These are phyloP conservation scores for Lachnellula subtilissima DNA, from an alignment of 2,329 filamentous ascomycete species.

Conservation along the genomic window DNA sequence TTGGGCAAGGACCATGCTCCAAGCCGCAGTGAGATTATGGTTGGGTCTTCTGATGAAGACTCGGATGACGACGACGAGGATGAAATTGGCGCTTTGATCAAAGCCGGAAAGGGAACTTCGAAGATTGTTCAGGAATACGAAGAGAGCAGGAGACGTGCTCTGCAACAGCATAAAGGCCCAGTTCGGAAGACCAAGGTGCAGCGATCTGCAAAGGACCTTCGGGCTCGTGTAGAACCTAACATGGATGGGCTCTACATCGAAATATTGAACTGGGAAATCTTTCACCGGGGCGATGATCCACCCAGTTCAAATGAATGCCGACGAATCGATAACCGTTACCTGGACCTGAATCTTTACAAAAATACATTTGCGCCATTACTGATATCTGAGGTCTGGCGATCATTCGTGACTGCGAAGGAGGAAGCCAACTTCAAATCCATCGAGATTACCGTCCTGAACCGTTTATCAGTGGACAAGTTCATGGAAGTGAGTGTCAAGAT, in stretches of 20 bases:
- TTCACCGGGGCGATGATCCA: conserved; percentile 81
- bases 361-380: conserved; percentile 86
- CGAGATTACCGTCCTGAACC: conserved; percentile 80
- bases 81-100: conserved; percentile 41
- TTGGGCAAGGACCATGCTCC: conserved; percentile 73
- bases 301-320: conserved; percentile 70
- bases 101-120: conserved; percentile 37
- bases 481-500: conserved; percentile 86
- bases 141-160: conserved; percentile 40
- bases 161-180: conserved; percentile 58
- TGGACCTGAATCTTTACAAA: conserved; percentile 74
- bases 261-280: conserved; percentile 92
- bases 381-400: conserved; percentile 91
- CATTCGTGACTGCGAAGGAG: conserved; percentile 84
- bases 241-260: conserved; percentile 79
- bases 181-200: conserved; percentile 78
- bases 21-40: conserved; percentile 82
- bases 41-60: conserved; percentile 68
- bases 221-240: conserved; percentile 84
- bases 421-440: conserved; percentile 77
- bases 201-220: conserved; percentile 87
- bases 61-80: conserved; percentile 69
- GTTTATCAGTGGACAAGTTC: conserved; percentile 87
- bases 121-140: conserved; percentile 38
- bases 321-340: conserved; percentile 72